Base-by-base conservation (phyloP, 148 eudicot genomes). In the Silene conica region DNA sequence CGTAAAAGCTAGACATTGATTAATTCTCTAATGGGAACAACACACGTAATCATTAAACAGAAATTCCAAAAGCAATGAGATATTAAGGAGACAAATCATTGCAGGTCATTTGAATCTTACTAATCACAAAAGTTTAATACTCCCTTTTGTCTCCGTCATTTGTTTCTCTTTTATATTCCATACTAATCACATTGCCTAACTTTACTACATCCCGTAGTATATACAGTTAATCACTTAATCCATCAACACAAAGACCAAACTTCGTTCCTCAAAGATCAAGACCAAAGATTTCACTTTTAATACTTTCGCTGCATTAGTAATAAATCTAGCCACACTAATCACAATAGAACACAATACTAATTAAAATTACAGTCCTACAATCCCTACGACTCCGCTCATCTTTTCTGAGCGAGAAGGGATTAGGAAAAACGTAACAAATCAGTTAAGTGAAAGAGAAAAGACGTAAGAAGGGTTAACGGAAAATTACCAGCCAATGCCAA, bases 401-500 rank as follows among this genome's bases (percentile, higher is more conserved):
- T 38, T 38, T 38, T 38, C 9, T 38, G 8, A 38, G 7, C 43
- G 43, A 38, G 43, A 3, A 38, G 43, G 43, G 43, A 6, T 38
- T 38, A 38, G 43, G 43, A 38, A 38, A 38, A 38, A 38, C 43
- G 43, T 38, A 38, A n/a, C n/a, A n/a, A n/a, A n/a, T n/a, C n/a
- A n/a, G n/a, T n/a, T n/a, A n/a, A n/a, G n/a, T n/a, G n/a, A n/a
- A 38, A 38, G 43, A 8, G 19, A n/a, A 4, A 31, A 79, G 54
- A 66, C 0, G 66, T 16, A 62, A 2, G 12, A 72, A 14, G 23
- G 55, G 65, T 14, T 46, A 62, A 54, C n/a, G 34, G 2, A 3
- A 43, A 74, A 63, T 22, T 91, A 94, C 98, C 97, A 94, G 97
- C 98, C 98, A 94, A 86, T 94, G 98, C 98, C 98, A 91, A 60